These are phyloP conservation scores for Parasitella parasitica DNA, from an alignment of 371 early-diverging fungal species.

Conservation along the genomic window DNA sequence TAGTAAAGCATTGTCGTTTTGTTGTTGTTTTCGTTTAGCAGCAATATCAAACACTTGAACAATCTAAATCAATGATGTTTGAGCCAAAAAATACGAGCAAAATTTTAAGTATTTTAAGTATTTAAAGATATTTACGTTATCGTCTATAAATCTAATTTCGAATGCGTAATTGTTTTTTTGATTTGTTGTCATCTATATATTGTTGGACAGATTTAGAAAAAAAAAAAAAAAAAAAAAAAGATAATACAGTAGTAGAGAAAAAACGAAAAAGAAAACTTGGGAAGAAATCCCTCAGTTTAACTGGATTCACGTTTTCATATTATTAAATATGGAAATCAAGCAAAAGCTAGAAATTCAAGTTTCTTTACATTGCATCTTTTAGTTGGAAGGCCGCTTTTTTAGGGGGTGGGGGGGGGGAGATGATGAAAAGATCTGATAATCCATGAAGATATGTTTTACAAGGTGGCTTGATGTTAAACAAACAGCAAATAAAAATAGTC, in stretches of 20 bases:
- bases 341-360: background rate
- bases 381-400: background rate
- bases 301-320: background rate
- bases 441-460: background rate
- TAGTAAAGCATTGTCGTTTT: background rate
- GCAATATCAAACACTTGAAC: slow-evolving; percentile 44
- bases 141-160: slow-evolving; percentile 43
- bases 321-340: background rate
- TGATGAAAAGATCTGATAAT: background rate
- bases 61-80: slow-evolving; percentile 13
- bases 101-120: background rate
- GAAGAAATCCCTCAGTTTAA: background rate
- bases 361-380: background rate
- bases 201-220: background rate
- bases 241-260: too few species aligned
- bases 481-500: slow-evolving; percentile 1
- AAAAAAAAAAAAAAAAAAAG: background rate
- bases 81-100: background rate
- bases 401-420: background rate
- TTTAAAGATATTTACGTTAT: slow-evolving; percentile 24
- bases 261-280: background rate
- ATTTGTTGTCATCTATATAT: background rate
- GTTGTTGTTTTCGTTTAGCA: slow-evolving; percentile 9
- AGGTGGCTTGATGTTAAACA: background rate
- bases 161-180: slow-evolving; percentile 20